Percentiles rank a stretch among this genome's conserved stretches.
Evolutionary conservation across 2,329 filamentous ascomycete genomes (phyloP).

Genomic region (Talaromyces sp.): DNA sequence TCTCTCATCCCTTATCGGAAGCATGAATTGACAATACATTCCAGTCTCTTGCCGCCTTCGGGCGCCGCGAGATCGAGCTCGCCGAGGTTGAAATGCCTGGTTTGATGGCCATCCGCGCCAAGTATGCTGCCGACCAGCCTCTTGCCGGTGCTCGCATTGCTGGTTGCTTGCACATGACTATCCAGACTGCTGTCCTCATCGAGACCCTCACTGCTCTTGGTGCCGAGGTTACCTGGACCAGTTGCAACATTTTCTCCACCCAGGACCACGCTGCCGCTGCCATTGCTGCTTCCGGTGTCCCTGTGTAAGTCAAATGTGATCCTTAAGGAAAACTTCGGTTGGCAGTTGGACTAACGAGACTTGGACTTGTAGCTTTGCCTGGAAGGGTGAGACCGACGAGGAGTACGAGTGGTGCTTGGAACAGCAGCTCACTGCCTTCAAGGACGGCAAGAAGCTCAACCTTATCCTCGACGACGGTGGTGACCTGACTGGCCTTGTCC

Average conservation of each 20-base stretch:
- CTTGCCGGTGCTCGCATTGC: conserved; percentile 92
- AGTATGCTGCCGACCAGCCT: conserved; percentile 91
- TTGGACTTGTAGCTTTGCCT: conserved; percentile 51
- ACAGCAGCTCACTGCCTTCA: conserved; percentile 96
- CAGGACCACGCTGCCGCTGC: conserved; percentile 97
- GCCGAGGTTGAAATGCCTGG: conserved; percentile 96
- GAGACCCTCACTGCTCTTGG: conserved; percentile 93
- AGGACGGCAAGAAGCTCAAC: conserved; percentile 94
- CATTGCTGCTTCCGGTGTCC: conserved; percentile 88
- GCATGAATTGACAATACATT: conserved; percentile 12
- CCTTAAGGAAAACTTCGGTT: conserved; percentile 29
- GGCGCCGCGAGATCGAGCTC: conserved; percentile 97
- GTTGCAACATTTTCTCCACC: conserved; percentile 99
- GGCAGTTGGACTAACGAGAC: conserved; percentile 3
- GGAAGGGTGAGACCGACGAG: conserved; percentile 95
- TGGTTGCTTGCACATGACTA: conserved; percentile 99
- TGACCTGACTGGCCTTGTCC: conserved; percentile 91
- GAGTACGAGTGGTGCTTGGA: conserved; percentile 99
- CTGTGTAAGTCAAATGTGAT: conserved; percentile 53
- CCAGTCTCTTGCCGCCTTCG: conserved; percentile 86
- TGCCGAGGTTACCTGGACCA: conserved; percentile 98
- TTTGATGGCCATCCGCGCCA: conserved; percentile 88
- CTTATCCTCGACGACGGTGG: conserved; percentile 98
- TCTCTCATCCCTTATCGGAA: neutral
- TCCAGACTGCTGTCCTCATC: conserved; percentile 98